These are phyloP conservation scores for Botrytis galanthina DNA, from an alignment of 2,329 filamentous ascomycete genomes.

Conservation along the genomic window DNA sequence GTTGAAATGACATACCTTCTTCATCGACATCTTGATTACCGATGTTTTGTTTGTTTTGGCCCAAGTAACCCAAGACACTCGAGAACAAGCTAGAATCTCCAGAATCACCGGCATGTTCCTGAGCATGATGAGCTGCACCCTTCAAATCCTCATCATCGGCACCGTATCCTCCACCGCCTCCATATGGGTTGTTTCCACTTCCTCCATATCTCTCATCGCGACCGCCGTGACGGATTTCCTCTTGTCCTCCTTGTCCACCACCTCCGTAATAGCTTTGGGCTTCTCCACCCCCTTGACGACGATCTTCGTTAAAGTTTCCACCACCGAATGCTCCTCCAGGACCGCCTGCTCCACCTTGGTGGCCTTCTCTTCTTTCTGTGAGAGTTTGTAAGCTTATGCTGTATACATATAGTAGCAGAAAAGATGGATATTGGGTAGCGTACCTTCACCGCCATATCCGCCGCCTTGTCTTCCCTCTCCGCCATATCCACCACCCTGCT, in stretches of 20 bases:
- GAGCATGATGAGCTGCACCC: slow-evolving; percentile 54
- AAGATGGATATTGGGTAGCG: not conserved
- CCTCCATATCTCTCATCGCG: slow-evolving; percentile 26
- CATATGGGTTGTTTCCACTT: slow-evolving; percentile 29
- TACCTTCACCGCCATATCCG: slow-evolving; percentile 22
- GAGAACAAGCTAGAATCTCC: slow-evolving; percentile 54
- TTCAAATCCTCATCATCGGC: slow-evolving; percentile 50
- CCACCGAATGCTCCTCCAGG: slow-evolving; percentile 24
- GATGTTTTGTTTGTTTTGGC: slow-evolving; percentile 51
- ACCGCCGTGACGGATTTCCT: slow-evolving; percentile 21
- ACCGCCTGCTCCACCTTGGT: slow-evolving; percentile 21
- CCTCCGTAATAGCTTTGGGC: slow-evolving; percentile 18
- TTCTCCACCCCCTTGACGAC: slow-evolving; percentile 12
- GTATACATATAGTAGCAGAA: not conserved
- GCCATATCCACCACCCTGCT: slow-evolving; percentile 21
- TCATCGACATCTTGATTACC: slow-evolving; percentile 57
- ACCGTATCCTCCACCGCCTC: slow-evolving; percentile 36
- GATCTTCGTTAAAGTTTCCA: slow-evolving; percentile 12
- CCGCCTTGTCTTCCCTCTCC: slow-evolving; percentile 22
- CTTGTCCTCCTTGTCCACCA: slow-evolving; percentile 11
- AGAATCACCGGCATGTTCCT: slow-evolving; percentile 50
- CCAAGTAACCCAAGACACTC: slow-evolving; percentile 53
- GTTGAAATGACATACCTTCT: slow-evolving; percentile 39
- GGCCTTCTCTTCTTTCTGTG: slow-evolving; percentile 8
- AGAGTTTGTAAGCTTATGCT: not conserved